Evolutionary conservation across 495 filamentous ascomycete genomes (phyloP), one percentile per base, ranked within the genome.

Genomic region (Aspergillus cristatus): DNA sequence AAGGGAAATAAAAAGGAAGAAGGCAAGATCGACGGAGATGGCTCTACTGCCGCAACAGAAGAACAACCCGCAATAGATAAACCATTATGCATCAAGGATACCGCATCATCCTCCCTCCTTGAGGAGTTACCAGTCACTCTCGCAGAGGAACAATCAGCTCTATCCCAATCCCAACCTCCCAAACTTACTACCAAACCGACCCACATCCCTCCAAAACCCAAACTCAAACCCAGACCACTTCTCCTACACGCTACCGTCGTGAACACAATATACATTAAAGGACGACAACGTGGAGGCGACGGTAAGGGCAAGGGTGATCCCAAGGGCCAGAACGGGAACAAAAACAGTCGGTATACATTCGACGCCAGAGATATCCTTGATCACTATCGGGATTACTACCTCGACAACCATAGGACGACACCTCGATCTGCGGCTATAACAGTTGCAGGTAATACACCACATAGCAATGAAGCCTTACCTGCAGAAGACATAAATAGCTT

Each of bases 161-260:
- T 4, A 24, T 24, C 20, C 4, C 20, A 24, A 24, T 24, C 20
- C 4, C 20, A 24, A 14, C 32, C 3, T 14, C 31, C 13, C 34
- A 28, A 22, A 26, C 31, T 10, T 28, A 22, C 14, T 18, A 14
- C 15, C 40, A 1, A 8, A 38, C 13, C 25, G 28, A 16, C 1
- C 32, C 14, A 18, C 8, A 32, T 14, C 34, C 2, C 14, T 8
- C 20, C 4, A 4, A 24, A 24, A 8, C 20, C n/a, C 7, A 51
- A 49, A 28, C 47, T 43, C 3, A 61, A 58, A 37, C 34, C 47
- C 1, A 61, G 88, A 22, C 74, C 76, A n/a, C 55, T 97, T 34
- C 70, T 83, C 14, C 53, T 95, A 34, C 90, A 95, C 54, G 86
- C 84, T 12, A 94, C 90, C 3, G 67, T 96, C 3, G 60, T 91